Evolutionary conservation across 2,329 filamentous ascomycete species (phyloP).

Genomic region (Stemphylium lycopersici): DNA sequence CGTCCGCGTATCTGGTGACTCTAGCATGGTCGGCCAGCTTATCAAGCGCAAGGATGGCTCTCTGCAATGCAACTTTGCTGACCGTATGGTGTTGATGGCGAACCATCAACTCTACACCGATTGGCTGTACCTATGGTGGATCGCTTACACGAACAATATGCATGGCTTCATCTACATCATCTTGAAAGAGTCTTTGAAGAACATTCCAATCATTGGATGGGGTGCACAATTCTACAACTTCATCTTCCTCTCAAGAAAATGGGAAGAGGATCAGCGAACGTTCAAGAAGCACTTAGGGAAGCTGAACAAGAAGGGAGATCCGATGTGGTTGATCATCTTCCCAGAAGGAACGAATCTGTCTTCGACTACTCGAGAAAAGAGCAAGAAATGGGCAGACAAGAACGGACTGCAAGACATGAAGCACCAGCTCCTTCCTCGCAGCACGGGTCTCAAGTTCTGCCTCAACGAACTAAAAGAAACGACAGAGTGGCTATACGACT

Average conservation of each 20-base stretch:
- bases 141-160: constrained; percentile 82
- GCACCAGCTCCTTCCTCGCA: constrained; percentile 77
- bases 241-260: constrained; percentile 90
- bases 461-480: constrained; percentile 75
- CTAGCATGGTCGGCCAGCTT: constrained; percentile 77
- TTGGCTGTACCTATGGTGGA: constrained; percentile 94
- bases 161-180: constrained; percentile 91
- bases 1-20: constrained; percentile 83
- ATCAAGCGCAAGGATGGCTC: constrained; percentile 71
- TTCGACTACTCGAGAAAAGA: constrained; percentile 71
- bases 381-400: constrained; percentile 78
- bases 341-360: constrained; percentile 87
- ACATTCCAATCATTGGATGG: constrained; percentile 77
- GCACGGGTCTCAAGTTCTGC: constrained; percentile 81
- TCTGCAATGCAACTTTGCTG: constrained; percentile 79
- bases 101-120: constrained; percentile 91
- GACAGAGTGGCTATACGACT: constrained; percentile 87
- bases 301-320: constrained; percentile 71
- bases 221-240: constrained; percentile 88
- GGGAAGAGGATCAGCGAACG: constrained; percentile 78
- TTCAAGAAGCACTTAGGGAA: constrained; percentile 75
- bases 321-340: constrained; percentile 91
- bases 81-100: constrained; percentile 81
- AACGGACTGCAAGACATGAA: constrained; percentile 72
- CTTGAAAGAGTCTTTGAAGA: constrained; percentile 83